Evolutionary conservation across 768 basidiomycete species (phyloP).

Genomic region (Saitozyma podzolica): DNA sequence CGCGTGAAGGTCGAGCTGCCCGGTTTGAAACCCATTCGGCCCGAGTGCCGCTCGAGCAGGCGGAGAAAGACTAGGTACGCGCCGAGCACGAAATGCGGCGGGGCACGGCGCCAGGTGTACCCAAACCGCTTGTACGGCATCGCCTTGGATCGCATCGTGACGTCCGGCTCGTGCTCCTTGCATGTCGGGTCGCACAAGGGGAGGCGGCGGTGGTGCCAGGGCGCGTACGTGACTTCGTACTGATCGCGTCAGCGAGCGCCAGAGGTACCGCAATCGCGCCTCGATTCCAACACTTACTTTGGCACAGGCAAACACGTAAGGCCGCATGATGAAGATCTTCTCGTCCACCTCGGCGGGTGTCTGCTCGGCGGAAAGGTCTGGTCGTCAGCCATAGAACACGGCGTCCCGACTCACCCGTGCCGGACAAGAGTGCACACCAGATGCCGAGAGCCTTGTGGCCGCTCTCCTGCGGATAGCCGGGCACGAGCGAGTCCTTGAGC

Average conservation of each 20-base stretch:
- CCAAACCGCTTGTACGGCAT: conserved; percentile 44
- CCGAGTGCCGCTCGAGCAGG: conserved; percentile 44
- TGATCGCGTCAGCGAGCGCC: conserved; percentile 7
- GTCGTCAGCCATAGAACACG: conserved; percentile 9
- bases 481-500: conserved; percentile 49
- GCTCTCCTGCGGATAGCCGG: conserved; percentile 51
- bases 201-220: conserved; percentile 44
- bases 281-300: conserved; percentile 39
- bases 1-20: conserved; percentile 18
- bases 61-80: conserved; percentile 37
- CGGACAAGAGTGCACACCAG: conserved; percentile 45
- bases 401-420: conserved; percentile 23
- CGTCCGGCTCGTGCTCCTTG: conserved; percentile 24
- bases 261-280: neutral
- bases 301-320: conserved; percentile 55
- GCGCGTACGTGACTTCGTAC: conserved; percentile 46
- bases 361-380: conserved; percentile 36
- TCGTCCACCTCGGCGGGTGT: conserved; percentile 51
- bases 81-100: conserved; percentile 37
- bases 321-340: conserved; percentile 54
- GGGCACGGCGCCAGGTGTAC: conserved; percentile 40
- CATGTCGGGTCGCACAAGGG: conserved; percentile 32
- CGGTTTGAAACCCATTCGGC: conserved; percentile 26
- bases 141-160: conserved; percentile 31
- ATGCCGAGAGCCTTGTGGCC: conserved; percentile 44